Evolutionary conservation across 2,329 filamentous ascomycete genomes (phyloP).

Genomic region (Byssochlamys sp.): DNA sequence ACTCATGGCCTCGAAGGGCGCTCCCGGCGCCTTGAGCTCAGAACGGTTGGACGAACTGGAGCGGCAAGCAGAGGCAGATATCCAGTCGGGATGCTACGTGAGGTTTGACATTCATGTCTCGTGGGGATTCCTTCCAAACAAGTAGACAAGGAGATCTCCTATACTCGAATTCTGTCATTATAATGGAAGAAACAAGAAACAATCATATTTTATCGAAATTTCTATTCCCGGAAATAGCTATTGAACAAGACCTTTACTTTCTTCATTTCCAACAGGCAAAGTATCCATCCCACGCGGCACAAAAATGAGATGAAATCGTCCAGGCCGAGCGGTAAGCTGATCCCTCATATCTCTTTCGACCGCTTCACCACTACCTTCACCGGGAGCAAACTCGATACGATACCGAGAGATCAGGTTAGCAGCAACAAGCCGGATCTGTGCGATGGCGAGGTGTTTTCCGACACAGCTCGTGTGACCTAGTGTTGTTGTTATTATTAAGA

Average conservation of each 20-base stretch:
- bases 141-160: no score
- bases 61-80: conserved; percentile 1
- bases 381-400: conserved; percentile 17
- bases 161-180: no score
- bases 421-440: conserved; percentile 15
- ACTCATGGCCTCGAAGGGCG: not conserved
- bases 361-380: conserved; percentile 11
- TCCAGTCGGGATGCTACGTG: conserved; percentile 7
- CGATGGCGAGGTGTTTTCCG: conserved; percentile 18
- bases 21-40: not conserved
- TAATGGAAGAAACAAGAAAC: no score
- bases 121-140: no score
- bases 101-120: conserved; percentile 5
- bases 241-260: no score
- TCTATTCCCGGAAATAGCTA: no score
- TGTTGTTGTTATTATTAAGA: conserved; percentile 2
- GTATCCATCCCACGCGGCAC: not conserved
- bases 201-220: no score
- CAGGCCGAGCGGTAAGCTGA: conserved; percentile 10
- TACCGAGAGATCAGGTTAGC: conserved; percentile 15
- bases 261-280: no score
- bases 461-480: conserved; percentile 17
- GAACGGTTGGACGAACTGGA: conserved; percentile 3
- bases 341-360: conserved; percentile 9
- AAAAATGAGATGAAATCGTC: conserved; percentile 4